These are phyloP conservation scores for Symbiotaphrina buchneri DNA, from an alignment of 495 filamentous ascomycete species.

Conservation along the genomic window DNA sequence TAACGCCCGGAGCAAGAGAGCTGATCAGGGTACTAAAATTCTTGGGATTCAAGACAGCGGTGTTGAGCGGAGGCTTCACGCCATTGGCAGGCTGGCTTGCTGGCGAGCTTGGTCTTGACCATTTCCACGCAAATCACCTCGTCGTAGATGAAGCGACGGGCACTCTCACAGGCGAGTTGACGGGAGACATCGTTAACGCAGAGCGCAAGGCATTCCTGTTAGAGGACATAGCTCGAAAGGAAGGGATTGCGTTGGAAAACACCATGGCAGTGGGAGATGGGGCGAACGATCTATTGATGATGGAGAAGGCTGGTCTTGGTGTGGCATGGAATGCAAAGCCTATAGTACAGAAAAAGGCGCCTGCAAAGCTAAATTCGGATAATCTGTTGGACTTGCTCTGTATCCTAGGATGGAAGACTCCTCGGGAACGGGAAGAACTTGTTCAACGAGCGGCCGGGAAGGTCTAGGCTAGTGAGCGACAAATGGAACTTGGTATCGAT, in stretches of 20 bases:
- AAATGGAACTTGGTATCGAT: no score
- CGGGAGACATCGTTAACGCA: conserved; percentile 60
- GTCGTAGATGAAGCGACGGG: conserved; percentile 38
- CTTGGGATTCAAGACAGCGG: conserved; percentile 64
- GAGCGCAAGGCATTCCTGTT: conserved; percentile 59
- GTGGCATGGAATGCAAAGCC: conserved; percentile 91
- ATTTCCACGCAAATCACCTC: conserved; percentile 68
- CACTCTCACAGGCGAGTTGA: conserved; percentile 61
- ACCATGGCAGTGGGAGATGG: conserved; percentile 80
- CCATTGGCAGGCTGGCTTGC: conserved; percentile 76
- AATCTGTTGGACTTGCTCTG: conserved; percentile 65
- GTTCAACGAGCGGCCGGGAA: no score
- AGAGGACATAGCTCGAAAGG: conserved; percentile 48
- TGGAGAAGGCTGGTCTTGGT: conserved; percentile 66
- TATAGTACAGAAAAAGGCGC: conserved; percentile 53
- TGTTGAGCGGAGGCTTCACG: conserved; percentile 79
- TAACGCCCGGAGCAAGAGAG: conserved; percentile 59
- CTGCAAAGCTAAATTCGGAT: conserved; percentile 57
- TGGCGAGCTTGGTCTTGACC: conserved; percentile 56
- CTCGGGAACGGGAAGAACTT: no score
- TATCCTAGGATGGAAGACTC: conserved; percentile 62
- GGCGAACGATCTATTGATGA: conserved; percentile 89
- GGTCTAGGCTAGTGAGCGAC: no score
- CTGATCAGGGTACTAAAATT: conserved; percentile 47
- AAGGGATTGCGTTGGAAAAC: conserved; percentile 49